A percentile compares a stretch with the other conserved stretches of the same genome.
Conservation (phyloP, 75 land plant species). For the Sequoia sempervirens region DNA sequence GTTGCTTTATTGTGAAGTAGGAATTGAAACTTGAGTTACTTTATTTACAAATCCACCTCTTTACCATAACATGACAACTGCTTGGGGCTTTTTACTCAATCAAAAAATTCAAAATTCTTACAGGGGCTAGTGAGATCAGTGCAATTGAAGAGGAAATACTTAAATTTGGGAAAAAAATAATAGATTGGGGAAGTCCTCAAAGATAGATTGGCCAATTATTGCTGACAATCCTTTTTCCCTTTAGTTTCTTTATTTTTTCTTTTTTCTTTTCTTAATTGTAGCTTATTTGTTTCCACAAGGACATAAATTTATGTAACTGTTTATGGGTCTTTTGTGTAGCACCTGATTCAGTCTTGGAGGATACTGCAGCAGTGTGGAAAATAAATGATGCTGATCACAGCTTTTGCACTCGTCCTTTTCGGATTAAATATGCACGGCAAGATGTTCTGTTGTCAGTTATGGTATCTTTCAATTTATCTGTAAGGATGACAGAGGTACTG, state of each 20-base stretch:
- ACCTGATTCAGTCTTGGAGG: constrained; percentile 52
- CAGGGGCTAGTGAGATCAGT: neutral
- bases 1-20: neutral
- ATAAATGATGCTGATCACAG: constrained; percentile 77
- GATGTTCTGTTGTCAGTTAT: constrained; percentile 68
- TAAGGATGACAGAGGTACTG: constrained; percentile 46
- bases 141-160: neutral
- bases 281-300: neutral
- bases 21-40: neutral
- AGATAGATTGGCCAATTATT: neutral
- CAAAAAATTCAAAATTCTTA: neutral
- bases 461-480: constrained; percentile 61
- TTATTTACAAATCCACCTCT: neutral
- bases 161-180: neutral
- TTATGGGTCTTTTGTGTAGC: constrained; percentile 34
- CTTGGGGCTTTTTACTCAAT: neutral
- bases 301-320: neutral
- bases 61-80: neutral
- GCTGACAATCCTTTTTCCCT: neutral
- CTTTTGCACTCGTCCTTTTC: constrained; percentile 71
- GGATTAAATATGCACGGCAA: constrained; percentile 80
- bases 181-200: neutral
- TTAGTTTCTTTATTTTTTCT: neutral
- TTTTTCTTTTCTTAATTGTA: too few species aligned
- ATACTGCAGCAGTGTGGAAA: constrained; percentile 56